Percentiles rank a stretch among this genome's conserved stretches.
phyloP scores from a whole-genome alignment of 495 filamentous ascomycete genomes.

The Pseudomonodictys pantanalensis region DNA sequence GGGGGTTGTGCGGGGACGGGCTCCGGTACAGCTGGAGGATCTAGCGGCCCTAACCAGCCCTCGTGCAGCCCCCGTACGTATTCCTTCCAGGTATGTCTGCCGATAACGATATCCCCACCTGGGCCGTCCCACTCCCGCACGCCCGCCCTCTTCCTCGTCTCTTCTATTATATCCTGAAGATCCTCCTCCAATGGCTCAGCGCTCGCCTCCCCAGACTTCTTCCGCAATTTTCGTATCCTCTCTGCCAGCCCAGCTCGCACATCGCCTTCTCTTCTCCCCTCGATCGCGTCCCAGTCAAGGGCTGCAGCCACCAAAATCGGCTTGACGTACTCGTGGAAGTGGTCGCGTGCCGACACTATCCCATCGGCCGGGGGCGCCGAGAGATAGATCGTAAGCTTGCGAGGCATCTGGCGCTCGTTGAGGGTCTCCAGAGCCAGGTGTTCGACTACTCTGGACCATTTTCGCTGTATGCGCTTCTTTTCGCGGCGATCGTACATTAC shows the following conservation, averaged over 20 bases:
- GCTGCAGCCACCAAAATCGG: constrained; percentile 86
- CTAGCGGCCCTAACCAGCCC: constrained; percentile 88
- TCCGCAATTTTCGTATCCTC: constrained; percentile 66
- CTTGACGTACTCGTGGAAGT: constrained; percentile 95
- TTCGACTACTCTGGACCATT: constrained; percentile 85
- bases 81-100: constrained; percentile 95
- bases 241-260: constrained; percentile 79
- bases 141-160: constrained; percentile 46
- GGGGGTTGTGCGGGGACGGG: constrained; percentile 4
- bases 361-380: constrained; percentile 83
- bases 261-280: constrained; percentile 85
- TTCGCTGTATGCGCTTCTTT: constrained; percentile 75
- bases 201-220: constrained; percentile 52
- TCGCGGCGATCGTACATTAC: constrained; percentile 87
- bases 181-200: constrained; percentile 51
- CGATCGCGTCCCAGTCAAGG: constrained; percentile 91
- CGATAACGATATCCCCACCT: constrained; percentile 81
- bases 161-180: constrained; percentile 32
- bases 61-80: constrained; percentile 92
- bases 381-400: constrained; percentile 83
- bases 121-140: constrained; percentile 69
- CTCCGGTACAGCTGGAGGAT: constrained; percentile 43
- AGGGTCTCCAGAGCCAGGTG: constrained; percentile 79
- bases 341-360: constrained; percentile 75
- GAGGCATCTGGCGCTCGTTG: constrained; percentile 64